These are phyloP conservation scores for Amesomyces nigricolor DNA, from an alignment of 2,329 filamentous ascomycete species.

Conservation along the genomic window DNA sequence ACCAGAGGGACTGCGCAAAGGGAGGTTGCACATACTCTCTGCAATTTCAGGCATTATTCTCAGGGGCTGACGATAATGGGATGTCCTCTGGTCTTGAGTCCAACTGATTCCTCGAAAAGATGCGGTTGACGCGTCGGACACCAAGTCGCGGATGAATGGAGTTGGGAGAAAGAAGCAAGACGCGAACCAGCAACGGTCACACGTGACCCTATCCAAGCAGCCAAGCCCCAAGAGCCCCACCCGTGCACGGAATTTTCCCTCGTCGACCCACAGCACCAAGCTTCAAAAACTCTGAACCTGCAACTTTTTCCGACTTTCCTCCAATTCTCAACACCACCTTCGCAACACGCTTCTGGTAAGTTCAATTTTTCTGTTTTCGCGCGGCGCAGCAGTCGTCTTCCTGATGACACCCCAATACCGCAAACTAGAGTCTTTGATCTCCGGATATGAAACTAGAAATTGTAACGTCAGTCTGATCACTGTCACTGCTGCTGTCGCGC, in stretches of 20 bases:
- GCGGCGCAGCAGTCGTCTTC: constrained; percentile 29
- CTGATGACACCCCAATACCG: constrained; percentile 81
- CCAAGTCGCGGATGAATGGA: neutral
- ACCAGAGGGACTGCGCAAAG: neutral
- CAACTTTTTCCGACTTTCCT: constrained; percentile 21
- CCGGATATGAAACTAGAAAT: constrained; percentile 71
- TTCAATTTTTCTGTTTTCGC: constrained; percentile 11
- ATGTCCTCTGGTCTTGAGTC: neutral
- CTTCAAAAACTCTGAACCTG: constrained; percentile 26
- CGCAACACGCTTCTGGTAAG: constrained; percentile 27
- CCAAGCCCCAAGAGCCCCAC: constrained; percentile 5
- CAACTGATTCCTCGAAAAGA: neutral
- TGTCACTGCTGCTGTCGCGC: constrained; percentile 22
- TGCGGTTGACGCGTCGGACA: neutral
- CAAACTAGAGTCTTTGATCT: constrained; percentile 99
- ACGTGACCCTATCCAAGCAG: constrained; percentile 25
- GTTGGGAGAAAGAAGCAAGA: neutral
- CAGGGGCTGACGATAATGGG: neutral
- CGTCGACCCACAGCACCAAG: constrained; percentile 16
- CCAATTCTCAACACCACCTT: constrained; percentile 19
- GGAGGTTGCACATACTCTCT: constrained; percentile 41
- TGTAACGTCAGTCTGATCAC: constrained; percentile 90
- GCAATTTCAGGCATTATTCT: constrained; percentile 58
- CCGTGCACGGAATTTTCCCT: constrained; percentile 17
- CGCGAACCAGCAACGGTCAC: constrained; percentile 31